Conservation (phyloP, 2,329 filamentous ascomycete species). For the Escovopsis weberi region DNA sequence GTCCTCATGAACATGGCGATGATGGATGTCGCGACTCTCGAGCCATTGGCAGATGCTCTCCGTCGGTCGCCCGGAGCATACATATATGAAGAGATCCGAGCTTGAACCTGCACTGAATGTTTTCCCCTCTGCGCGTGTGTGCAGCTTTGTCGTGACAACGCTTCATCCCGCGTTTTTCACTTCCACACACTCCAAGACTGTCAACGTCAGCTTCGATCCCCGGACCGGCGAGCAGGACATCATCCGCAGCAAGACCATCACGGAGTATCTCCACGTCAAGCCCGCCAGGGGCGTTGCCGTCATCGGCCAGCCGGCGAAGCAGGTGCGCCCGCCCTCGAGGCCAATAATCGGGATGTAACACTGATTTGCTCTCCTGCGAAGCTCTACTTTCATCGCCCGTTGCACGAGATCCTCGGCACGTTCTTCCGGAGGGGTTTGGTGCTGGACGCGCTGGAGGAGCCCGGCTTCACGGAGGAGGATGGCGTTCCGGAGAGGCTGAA, state of each 20-base stretch:
- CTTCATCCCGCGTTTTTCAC: conserved; percentile 37
- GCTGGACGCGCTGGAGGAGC: conserved; percentile 32
- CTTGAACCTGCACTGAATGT: no score
- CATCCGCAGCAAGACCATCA: conserved; percentile 22
- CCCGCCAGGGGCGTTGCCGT: conserved; percentile 23
- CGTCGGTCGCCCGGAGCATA: conserved; percentile 11
- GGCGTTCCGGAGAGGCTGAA: conserved; percentile 14
- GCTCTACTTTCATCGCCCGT: conserved; percentile 29
- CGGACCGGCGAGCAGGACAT: conserved; percentile 21
- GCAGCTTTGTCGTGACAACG: conserved; percentile 29
- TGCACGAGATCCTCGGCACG: conserved; percentile 27
- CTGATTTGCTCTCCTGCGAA: conserved; percentile 3
- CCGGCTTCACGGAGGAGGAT: conserved; percentile 25
- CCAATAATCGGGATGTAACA: background rate
- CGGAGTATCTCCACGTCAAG: conserved; percentile 26
- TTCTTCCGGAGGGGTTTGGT: conserved; percentile 28
- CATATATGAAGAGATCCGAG: background rate
- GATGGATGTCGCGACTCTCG: conserved; percentile 30
- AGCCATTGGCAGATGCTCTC: conserved; percentile 26
- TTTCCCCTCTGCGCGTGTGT: background rate
- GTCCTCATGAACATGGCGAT: conserved; percentile 34
- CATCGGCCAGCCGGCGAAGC: conserved; percentile 17
- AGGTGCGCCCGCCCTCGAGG: conserved; percentile 14
- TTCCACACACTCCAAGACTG: conserved; percentile 22
- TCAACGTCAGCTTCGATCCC: conserved; percentile 23